These are phyloP conservation scores for Botrytis galanthina DNA, from an alignment of 2,329 filamentous ascomycete genomes.

Conservation along the genomic window DNA sequence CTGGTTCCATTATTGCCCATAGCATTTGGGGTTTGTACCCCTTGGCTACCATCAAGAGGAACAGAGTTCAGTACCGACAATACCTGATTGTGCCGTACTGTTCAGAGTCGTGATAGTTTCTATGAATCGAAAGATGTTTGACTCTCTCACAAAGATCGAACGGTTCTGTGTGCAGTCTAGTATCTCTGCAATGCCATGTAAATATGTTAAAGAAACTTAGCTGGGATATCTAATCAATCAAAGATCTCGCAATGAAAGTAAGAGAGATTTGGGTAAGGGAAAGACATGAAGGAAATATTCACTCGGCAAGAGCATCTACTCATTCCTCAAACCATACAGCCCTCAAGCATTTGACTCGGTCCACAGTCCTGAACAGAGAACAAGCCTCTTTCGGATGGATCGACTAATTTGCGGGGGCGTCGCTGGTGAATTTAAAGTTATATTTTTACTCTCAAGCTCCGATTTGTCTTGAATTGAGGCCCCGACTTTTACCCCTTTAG, in stretches of 20 bases:
- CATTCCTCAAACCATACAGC: not conserved
- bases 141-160: conserved; percentile 6
- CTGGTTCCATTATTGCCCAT: conserved; percentile 15
- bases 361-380: not conserved
- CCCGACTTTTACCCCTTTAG: not conserved
- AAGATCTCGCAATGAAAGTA: not conserved
- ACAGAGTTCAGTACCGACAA: not conserved
- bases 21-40: conserved; percentile 6
- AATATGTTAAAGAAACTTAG: not conserved
- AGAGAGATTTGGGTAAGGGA: not conserved
- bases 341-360: not conserved
- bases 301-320: not conserved
- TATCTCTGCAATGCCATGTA: not conserved
- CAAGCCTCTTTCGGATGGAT: not conserved
- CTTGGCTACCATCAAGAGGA: conserved; percentile 9
- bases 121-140: not conserved
- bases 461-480: not conserved
- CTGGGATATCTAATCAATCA: not conserved
- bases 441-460: not conserved
- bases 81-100: conserved; percentile 13
- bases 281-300: not conserved
- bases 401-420: conserved; percentile 3
- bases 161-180: not conserved
- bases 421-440: not conserved
- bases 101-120: not conserved